Conservation (phyloP, 2,329 filamentous ascomycete genomes). For the Aspergillus eucalypticola region DNA sequence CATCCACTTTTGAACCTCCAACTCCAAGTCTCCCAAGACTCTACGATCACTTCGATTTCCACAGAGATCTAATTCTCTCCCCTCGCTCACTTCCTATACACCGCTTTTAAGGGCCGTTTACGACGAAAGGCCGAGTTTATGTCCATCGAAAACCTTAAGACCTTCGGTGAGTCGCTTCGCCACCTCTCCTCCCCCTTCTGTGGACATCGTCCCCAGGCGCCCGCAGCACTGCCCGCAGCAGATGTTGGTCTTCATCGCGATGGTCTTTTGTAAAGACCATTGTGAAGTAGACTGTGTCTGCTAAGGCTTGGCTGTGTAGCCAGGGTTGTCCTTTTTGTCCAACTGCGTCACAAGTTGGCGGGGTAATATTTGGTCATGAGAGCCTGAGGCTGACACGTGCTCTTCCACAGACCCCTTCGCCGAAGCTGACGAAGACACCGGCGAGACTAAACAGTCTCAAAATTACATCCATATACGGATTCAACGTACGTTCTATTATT, state of each 20-base stretch:
- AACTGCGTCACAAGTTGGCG: conserved; percentile 28
- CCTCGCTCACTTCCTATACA: conserved; percentile 31
- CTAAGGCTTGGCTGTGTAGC: neutral
- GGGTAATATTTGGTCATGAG: conserved; percentile 37
- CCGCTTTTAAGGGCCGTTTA: conserved; percentile 46
- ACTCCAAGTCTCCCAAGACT: conserved; percentile 11
- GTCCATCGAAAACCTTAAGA: conserved; percentile 99
- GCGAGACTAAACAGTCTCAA: conserved; percentile 91
- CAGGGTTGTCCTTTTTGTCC: conserved; percentile 5
- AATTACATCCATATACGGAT: conserved; percentile 99
- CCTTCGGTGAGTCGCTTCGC: conserved; percentile 70
- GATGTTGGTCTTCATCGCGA: neutral
- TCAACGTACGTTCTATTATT: conserved; percentile 71
- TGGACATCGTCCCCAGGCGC: neutral
- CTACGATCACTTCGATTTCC: conserved; percentile 24
- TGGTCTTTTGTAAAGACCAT: neutral
- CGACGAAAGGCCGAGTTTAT: conserved; percentile 82
- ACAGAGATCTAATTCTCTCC: conserved; percentile 38
- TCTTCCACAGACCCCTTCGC: conserved; percentile 89
- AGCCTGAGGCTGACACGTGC: conserved; percentile 36
- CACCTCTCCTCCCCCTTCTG: conserved; percentile 30
- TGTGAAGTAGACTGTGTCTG: neutral
- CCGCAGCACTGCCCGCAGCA: neutral
- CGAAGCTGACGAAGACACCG: conserved; percentile 99
- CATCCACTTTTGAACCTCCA: conserved; percentile 19